phyloP scores from a whole-genome alignment of 192 early-diverging fungal species.

The Backusella psychrophila region DNA sequence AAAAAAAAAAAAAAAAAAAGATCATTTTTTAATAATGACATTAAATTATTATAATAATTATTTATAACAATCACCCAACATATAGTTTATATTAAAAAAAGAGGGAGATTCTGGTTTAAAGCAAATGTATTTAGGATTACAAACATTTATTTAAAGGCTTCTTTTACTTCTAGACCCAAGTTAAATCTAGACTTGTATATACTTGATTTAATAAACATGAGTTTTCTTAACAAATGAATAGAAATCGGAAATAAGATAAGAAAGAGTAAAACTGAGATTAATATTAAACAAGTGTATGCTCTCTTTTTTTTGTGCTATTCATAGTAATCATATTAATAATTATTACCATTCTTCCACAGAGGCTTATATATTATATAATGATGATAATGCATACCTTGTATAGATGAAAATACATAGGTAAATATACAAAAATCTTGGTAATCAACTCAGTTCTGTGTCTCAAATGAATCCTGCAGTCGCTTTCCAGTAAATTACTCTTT shows the following conservation, averaged over 20 bases:
- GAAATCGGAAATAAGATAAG: not conserved
- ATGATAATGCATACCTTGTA: not conserved
- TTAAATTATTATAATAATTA: too few relatives aligned
- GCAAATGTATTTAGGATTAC: not conserved
- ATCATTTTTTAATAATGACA: not conserved
- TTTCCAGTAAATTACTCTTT: not conserved
- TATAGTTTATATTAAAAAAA: too few relatives aligned
- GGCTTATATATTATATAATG: not conserved
- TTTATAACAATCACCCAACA: too few relatives aligned
- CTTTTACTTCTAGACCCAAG: not conserved
- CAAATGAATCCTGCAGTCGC: not conserved
- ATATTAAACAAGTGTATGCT: not conserved
- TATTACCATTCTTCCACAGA: not conserved
- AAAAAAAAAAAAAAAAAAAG: not conserved
- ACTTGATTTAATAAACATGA: not conserved
- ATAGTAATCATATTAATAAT: not conserved
- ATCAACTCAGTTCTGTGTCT: not conserved
- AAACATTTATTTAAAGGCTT: too few relatives aligned
- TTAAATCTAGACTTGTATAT: not conserved
- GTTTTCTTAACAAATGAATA: not conserved
- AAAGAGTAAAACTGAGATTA: not conserved
- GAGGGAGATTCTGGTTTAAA: too few relatives aligned
- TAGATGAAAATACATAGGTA: not conserved
- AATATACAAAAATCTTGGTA: not conserved
- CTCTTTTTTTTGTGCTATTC: not conserved